Evolutionary conservation across 495 filamentous ascomycete species (phyloP), one percentile per base, ranked within the genome.

Genomic region (Cudoniella acicularis): DNA sequence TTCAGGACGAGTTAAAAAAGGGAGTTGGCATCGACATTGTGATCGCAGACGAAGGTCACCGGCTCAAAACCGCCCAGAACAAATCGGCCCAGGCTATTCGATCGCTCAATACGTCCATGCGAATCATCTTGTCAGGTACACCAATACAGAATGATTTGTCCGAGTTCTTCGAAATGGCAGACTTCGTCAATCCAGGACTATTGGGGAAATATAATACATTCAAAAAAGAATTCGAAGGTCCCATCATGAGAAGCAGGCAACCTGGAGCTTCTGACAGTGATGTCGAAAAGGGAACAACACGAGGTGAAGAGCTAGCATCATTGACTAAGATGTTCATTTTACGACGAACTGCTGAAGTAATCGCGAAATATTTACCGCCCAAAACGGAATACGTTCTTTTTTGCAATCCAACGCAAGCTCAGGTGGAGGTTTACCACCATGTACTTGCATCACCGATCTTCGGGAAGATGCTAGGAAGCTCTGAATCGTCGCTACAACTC

Each of bases 341-440:
- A 23, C 82, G 89, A 23, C 75, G 89, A 45, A 91, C 87, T n/a
- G 83, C 87, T 6, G 87, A 91, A 53, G 83, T 91, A 41, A 68
- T 91, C 2, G 76, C 86, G 16, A 83, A 84, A 62, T 91, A 88
- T 55, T 76, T 93, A 4, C 88, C 88, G 2, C 84, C 86, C 6
- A 93, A 91, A 70, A 87, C 86, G 17, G 88, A 91, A 72, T 88
- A 89, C 62, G 83, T 92, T 23, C 72, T 92, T 9, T 87, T 91
- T 62, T 91, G 88, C 73, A 80, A 79, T 11, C 89, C 89, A 13
- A 91, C 88, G 1, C 69, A 73, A 17, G 75, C 80, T n/a, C 89
- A 93, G 62, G 79, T 80, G 6, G 73, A 78, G 42, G 83, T 89
- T 9, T 93, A 93, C 66, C 84, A 82, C 49, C 75, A 76, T 42